Base-by-base conservation (phyloP, 2,329 filamentous ascomycete genomes). In the Ophiostoma angusticollis region DNA sequence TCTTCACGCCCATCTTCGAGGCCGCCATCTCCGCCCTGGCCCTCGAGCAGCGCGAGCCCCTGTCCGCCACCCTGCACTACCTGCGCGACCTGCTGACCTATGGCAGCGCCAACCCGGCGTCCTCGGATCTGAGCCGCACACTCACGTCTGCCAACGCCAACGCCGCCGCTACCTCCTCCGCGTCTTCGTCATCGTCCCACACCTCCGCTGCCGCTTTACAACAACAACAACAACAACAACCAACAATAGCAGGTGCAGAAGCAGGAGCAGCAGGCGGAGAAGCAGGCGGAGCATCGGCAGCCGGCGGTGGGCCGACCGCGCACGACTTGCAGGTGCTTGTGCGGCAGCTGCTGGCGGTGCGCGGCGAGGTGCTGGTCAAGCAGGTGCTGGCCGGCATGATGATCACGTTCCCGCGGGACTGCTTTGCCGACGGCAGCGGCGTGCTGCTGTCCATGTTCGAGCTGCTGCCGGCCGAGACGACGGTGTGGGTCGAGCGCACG, bases 381-480 rank as follows among this genome's bases (percentile, higher is more conserved):
- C 82, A 87, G 47, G 79, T 93, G 42, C 70, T 98, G 64, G 91
- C 87, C 1, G 91, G 91, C 44, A 93, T 98, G 87, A 96, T 98
- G 89, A 95, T 95, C 57, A 93, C 82, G 1, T 98, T 98, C 62
- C 93, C 91, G 0, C 76, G 84, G 31, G 91, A 96, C 58, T 95
- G 87, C 61, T 93, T 96, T 54, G 80, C 87, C 0, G 91, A 98
- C 55, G 87, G 86, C 13, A 94, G 85, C 35, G 87, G 86, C 5
- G 84, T 94, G n/a, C 63, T 98, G 37, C 74, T 98, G 44, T 79
- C 80, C 4, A 68, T 96, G 47, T 94, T 98, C 55, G 81, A 94
- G 57, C 65, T 96, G 29, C 67, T 93, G 54, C 91, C 91, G 0
- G 67, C 74, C 39, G 73, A 91, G 54, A 84, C 86, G 12, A 77